phyloP scores from a whole-genome alignment of 352 stramenopile genomes.

The Porosira glacialis region DNA sequence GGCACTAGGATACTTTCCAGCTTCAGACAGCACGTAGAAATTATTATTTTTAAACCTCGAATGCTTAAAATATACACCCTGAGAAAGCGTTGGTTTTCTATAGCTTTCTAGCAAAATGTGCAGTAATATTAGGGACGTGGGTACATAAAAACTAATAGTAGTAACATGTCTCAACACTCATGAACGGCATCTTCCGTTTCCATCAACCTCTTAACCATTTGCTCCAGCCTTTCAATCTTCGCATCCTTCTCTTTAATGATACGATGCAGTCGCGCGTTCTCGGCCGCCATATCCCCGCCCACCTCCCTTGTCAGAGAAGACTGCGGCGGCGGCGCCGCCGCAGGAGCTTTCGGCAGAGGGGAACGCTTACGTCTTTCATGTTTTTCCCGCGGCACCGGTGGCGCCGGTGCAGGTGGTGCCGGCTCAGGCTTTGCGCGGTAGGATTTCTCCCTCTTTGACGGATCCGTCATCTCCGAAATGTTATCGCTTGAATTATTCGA shows the following conservation, averaged over 20 bases:
- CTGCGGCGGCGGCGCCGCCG: too few species aligned
- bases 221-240: constrained; percentile 53
- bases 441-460: constrained; percentile 6
- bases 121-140: too few species aligned
- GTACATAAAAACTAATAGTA: too few species aligned
- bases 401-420: constrained; percentile 21
- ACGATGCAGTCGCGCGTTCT: constrained; percentile 53
- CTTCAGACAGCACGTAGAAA: too few species aligned
- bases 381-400: not conserved
- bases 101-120: too few species aligned
- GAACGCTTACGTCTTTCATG: constrained; percentile 6
- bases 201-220: constrained; percentile 51
- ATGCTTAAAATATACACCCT: too few species aligned
- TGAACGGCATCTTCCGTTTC: constrained; percentile 45
- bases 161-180: constrained; percentile 42
- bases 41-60: too few species aligned
- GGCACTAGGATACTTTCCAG: too few species aligned
- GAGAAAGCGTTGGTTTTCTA: too few species aligned
- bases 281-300: too few species aligned
- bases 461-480: not conserved
- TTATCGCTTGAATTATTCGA: constrained; percentile 7
- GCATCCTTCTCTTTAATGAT: constrained; percentile 57
- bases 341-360: too few species aligned
- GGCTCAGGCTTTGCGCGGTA: constrained; percentile 22
- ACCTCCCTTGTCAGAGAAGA: too few species aligned